Evolutionary conservation across 768 basidiomycete species (phyloP), one percentile per base, ranked within the genome.

Genomic region (Neoboletus subvelutipes): DNA sequence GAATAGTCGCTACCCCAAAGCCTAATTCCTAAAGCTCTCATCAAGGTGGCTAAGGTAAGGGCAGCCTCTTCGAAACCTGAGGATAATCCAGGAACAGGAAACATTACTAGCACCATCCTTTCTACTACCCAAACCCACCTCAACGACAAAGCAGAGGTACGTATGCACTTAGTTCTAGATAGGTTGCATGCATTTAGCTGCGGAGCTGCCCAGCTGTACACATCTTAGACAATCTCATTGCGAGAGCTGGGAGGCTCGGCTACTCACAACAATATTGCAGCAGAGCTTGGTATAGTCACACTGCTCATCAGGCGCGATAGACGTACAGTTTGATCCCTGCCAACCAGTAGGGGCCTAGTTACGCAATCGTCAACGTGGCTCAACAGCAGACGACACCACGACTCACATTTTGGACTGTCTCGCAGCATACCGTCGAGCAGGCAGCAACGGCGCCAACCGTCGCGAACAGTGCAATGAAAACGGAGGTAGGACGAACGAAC

Each of bases 251-350:
- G 15, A n/a, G 26, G 26, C 5, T 24, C 10, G 29, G 9, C 15
- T 26, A 60, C 57, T 60, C 33, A 60, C 51, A 17, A 54, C 29
- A 8, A 5, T 6, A n/a, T 50, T 41, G 31, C 59, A 60, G 24
- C 58, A 60, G 18, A 60, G 20, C 24, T 60, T 49, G n/a, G 33
- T 34, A 33, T 33, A 10, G 10, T 13, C 50, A 36, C 59, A 55
- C 12, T 1, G 5, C 6, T 6, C 31, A 3, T 36, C n/a, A 24
- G 36, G 7, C 37, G n/a, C 4, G 5, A 51, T 4, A 29, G 11
- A 0, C 36, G n/a, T 57, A n/a, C 60, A 62, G 22, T 2, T 2
- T 7, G 34, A 15, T 7, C 50, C 54, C 29, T 48, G 22, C 20
- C 17, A 61, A 28, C 60, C 49, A 10, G n/a, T 51, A 24, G 50